phyloP scores from a whole-genome alignment of 1,284 basidiomycete genomes.

The Caloboletus inedulis region DNA sequence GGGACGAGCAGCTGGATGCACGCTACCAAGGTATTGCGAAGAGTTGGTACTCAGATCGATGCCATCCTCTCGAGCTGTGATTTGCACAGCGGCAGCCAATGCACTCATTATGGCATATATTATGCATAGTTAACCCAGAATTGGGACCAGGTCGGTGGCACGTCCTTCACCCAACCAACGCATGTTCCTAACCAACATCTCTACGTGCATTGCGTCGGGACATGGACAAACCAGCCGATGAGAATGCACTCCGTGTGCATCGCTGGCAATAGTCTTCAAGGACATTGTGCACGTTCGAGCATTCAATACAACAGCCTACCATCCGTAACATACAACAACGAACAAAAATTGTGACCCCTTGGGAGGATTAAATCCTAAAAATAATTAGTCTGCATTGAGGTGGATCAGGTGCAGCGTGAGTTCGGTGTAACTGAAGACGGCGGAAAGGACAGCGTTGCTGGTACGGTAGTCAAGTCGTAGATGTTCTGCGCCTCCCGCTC shows the following conservation, averaged over 20 bases:
- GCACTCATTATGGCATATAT: no score
- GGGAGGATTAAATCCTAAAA: no score
- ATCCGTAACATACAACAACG: neutral
- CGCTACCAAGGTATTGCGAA: neutral
- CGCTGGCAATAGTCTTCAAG: neutral
- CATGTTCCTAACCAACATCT: neutral
- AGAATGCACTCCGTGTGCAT: neutral
- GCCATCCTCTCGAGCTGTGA: conserved; percentile 6
- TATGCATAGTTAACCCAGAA: no score
- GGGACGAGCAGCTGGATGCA: conserved; percentile 16
- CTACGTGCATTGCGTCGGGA: neutral
- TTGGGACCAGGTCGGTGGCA: no score
- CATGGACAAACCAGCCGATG: neutral
- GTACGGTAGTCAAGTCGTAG: neutral
- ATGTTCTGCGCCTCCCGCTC: neutral
- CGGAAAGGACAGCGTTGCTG: neutral
- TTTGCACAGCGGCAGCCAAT: no score
- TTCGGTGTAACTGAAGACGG: neutral
- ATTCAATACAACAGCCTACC: neutral
- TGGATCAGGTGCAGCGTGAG: no score
- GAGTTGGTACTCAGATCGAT: conserved; percentile 10
- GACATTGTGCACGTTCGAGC: neutral
- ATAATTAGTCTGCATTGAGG: no score
- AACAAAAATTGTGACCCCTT: neutral
- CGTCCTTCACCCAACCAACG: no score